Evolutionary conservation across 257 asterid genomes (phyloP), one percentile per base, ranked within the genome.

Genomic region (Nicotiana sylvestris): DNA sequence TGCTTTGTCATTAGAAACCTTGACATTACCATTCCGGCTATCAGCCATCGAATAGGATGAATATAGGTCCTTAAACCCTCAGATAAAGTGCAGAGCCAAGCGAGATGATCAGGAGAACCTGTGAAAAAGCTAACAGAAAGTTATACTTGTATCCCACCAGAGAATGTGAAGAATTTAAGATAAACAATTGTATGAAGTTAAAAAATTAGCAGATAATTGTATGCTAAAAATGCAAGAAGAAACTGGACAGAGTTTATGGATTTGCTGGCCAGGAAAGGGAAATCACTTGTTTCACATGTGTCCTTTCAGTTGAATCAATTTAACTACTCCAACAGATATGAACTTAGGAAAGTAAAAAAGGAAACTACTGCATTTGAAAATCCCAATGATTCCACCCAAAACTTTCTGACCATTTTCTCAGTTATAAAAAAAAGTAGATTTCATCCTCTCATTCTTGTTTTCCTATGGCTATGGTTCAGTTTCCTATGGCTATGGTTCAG

Each of bases 41-140:
- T 89, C 92, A 80, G 89, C 90, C 93, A 90, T 90, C 30, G 83
- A 62, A 53, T 77, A 61, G 43, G 82, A 81, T 35, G 9, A n/a
- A 12, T 29, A 60, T 11, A 37, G 57, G 60, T 46, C 74, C 79
- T 74, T 49, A 74, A 49, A 74, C 79, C 16, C 43, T 49, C 15
- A 21, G 5, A 74, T 27, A 29, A 46, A 25, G 39, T 46, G 79
- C 79, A 74, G 79, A 49, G 79, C 62, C 79, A 49, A 49, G 62
- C 4, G 37, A 25, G 62, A 72, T 72, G 61, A 72, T 49, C 58
- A 53, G 58, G 58, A 53, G 5, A 43, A 72, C 62, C 79, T 74
- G 25, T 74, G 43, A 29, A 74, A 70, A 49, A 74, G 55, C 51
- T 33, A 74, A 49, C 79, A 74, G 37, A 27, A 21, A 12, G 62